phyloP scores from a whole-genome alignment of 495 filamentous ascomycete genomes.

The Astrothelium subdiscretum region DNA sequence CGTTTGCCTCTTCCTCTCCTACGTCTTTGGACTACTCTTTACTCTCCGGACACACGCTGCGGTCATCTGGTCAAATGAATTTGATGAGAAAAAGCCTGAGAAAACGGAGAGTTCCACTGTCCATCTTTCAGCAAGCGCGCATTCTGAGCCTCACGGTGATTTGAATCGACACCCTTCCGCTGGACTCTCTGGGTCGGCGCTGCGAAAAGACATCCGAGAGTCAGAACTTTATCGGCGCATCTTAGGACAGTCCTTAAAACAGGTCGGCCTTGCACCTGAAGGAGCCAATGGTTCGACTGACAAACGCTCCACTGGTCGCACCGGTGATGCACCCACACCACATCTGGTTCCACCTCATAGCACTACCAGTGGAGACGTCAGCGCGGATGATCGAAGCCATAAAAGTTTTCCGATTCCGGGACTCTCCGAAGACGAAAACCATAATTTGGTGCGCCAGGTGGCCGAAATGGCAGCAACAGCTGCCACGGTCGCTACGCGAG shows the following conservation, averaged over 20 bases:
- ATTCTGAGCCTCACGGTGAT: not conserved
- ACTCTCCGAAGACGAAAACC: conserved; percentile 71
- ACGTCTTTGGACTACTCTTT: conserved; percentile 91
- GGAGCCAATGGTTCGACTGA: not conserved
- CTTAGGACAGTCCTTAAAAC: conserved; percentile 73
- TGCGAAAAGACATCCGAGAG: conserved; percentile 48
- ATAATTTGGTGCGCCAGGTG: conserved; percentile 64
- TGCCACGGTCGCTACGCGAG: conserved; percentile 75
- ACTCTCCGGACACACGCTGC: conserved; percentile 93
- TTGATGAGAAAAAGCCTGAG: conserved; percentile 65
- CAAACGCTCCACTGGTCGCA: conserved; percentile 1
- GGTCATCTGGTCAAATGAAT: conserved; percentile 85
- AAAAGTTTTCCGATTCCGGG: conserved; percentile 42
- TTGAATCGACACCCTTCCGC: not conserved
- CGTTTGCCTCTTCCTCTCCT: conserved; percentile 76
- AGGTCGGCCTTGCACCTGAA: conserved; percentile 48
- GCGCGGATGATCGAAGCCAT: conserved; percentile 14
- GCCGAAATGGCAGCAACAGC: conserved; percentile 88
- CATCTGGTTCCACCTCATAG: conserved; percentile 34
- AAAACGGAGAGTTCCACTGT: conserved; percentile 12
- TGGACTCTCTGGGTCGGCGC: not conserved
- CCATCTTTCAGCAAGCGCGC: not conserved
- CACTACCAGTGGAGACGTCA: conserved; percentile 32
- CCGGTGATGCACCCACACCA: conserved; percentile 11
- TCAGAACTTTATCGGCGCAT: conserved; percentile 88